phyloP scores from a whole-genome alignment of 345 rosid species.

The Melastoma malabathricum region DNA sequence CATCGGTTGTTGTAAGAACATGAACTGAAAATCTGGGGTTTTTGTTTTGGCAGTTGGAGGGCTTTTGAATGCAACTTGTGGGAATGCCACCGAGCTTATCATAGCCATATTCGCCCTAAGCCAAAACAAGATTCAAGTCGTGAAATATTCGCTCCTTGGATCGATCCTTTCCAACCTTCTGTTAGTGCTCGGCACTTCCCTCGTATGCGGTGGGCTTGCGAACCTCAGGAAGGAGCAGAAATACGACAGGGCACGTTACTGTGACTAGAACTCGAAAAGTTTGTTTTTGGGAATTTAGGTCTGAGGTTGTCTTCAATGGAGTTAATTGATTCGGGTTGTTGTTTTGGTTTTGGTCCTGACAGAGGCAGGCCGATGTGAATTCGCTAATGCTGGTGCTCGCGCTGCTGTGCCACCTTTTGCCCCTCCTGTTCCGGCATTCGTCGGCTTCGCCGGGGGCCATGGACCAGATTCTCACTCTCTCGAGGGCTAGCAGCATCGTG shows the following conservation, averaged over 20 bases:
- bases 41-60: conserved; percentile 55
- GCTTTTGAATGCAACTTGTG: conserved; percentile 83
- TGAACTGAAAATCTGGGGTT: not conserved
- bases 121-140: conserved; percentile 48
- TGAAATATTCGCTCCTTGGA: conserved; percentile 80
- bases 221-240: conserved; percentile 53
- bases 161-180: conserved; percentile 85
- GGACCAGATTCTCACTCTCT: conserved; percentile 36
- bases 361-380: conserved; percentile 91
- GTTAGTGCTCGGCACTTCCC: conserved; percentile 81
- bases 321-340: not conserved
- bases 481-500: conserved; percentile 69
- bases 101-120: conserved; percentile 67
- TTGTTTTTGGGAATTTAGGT: no score
- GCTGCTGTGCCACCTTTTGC: conserved; percentile 61
- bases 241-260: conserved; percentile 49
- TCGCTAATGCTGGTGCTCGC: conserved; percentile 51
- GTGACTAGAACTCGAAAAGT: not conserved
- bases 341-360: conserved; percentile 6
- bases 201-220: conserved; percentile 79
- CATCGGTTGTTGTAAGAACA: no score
- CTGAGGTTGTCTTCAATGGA: no score
- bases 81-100: conserved; percentile 86
- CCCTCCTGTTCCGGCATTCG: conserved; percentile 36
- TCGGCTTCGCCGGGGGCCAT: conserved; percentile 23